Evolutionary conservation across 306 rosid genomes (phyloP), one percentile per base, ranked within the genome.

Genomic region (Casuarina glauca): DNA sequence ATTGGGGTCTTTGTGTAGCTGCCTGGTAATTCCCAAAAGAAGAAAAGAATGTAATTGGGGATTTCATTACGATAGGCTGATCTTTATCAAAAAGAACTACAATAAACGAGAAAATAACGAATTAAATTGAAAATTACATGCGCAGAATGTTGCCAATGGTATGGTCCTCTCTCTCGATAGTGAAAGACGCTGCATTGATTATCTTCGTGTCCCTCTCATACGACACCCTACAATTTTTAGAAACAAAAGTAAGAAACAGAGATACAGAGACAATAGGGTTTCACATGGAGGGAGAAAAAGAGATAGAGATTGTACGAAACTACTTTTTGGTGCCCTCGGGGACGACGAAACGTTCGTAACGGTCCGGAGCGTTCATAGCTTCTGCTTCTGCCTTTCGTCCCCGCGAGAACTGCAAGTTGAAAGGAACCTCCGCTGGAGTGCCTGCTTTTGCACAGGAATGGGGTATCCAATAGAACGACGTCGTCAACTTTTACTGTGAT

Each of bases 291-390:
- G 8, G 26, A 44, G 9, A 45, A 36, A 8, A n/a, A 19, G 6
- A 46, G 49, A 26, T 9, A 17, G n/a, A 2, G 2, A 0, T 19
- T 42, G 13, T 1, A 5, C 42, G 6, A 42, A 20, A 3, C 16
- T 84, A 90, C 97, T 92, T 92, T 82, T 94, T 94, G 75, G 97
- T 89, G 77, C 97, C 98, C 80, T 94, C 97, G 0, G 97, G 98
- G 1, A 94, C 97, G 66, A 94, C 98, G 83, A 94, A 94, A 66
- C 97, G 92, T 73, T 94, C 98, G 58, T 94, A 94, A 73, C 98
- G 93, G 74, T 94, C 97, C 0, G 98, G 97, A 26, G 97, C 98
- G 49, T 94, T 92, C 98, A 94, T 94, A 73, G 86, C 72, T 77
- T 74, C 74, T 17, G 54, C 19, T 53, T 52, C 20, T 66, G 69